Base-by-base conservation (phyloP, 139 green algal genomes). In the Chlamydomonas sphaeroides region DNA sequence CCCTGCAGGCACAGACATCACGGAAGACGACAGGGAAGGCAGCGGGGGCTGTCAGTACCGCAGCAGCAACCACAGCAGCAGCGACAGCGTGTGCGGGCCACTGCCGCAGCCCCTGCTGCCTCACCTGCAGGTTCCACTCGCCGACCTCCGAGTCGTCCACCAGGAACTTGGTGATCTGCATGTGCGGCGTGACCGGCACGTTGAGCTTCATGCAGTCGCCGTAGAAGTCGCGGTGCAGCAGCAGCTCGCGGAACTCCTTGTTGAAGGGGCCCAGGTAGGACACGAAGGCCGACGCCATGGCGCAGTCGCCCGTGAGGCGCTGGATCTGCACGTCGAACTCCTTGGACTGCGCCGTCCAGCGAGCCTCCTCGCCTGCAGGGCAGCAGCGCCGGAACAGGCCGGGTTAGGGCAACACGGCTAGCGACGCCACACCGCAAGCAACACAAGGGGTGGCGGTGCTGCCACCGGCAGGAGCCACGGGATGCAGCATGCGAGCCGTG, bases 181-280 rank as follows among this genome's bases (percentile, higher is more conserved):
- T 91, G 84, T 96, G 83, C 26, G 93, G 85, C 42, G 93, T 98
- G 63, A 95, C 89, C 0, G 94, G 92, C 73, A 98, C 79, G 75
- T 85, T 88, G 15, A 95, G 88, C 39, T 89, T 88, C 53, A 91
- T 78, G 89, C 92, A 97, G 80, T 95, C 91, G 39, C 78, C 86
- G 80, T 94, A 93, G 72, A 99, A 95, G 88, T 98, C 93, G 59
- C 91, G 87, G 70, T 88, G 91, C n/a, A 95, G 84, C 71, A 98
- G 92, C 86, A 96, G 87, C 81, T 98, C 95, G 36, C 96, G 91
- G 94, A 97, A 98, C 89, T 97, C 94, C 81, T 95, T 95, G 92
- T 98, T 98, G 92, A 98, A 98, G 67, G 95, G 95, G 36, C 95
- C 96, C 66, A 97, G 83, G 90, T 98, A 99, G 23, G 93, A 97